Evolutionary conservation across 305 asterid species (phyloP), one percentile per base, ranked within the genome.

Genomic region (Caryopteris hybrid): DNA sequence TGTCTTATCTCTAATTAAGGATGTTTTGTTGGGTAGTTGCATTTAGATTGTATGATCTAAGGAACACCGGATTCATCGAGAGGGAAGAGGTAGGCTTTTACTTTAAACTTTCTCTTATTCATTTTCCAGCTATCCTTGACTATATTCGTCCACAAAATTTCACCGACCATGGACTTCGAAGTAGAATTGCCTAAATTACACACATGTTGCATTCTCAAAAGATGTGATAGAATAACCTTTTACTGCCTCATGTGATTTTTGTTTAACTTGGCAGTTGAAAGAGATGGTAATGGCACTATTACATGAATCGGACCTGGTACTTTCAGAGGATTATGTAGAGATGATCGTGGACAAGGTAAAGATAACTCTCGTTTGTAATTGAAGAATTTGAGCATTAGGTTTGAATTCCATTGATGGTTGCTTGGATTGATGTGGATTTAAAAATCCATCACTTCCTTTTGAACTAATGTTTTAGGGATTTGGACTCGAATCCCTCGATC

Each of bases 271-370:
- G 61, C 90, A 92, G 96, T 80, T 93, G 76, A 77, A 83, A 57
- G 94, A 85, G 84, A 93, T 93, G 99, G 99, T 93, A 16, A 61
- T 90, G 82, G 95, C 99, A 7, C 78, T 91, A 23, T 56, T 93
- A 54, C 85, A 83, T 0, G 99, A 90, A 72, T 93, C 97, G 0
- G 97, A 93, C 8, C 84, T 93, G 20, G 75, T 34, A 11, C 95
- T 93, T 47, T 84, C 99, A 0, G 95, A 88, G 45, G 97, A 93
- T 23, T 75, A 76, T 1, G 79, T 93, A 2, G 97, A 87, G 79
- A 47, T 61, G 72, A 93, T 91, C 4, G 96, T 90, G 54, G 87
- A 87, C 74, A 91, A 85, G 95, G 96, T 89, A 50, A 74, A 47
- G 7, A 65, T 38, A 33, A 0, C 27, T 57, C 61, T 41, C 10